Evolutionary conservation across 495 filamentous ascomycete genomes (phyloP), one percentile per base, ranked within the genome.

Genomic region (Penicillium turbatum): DNA sequence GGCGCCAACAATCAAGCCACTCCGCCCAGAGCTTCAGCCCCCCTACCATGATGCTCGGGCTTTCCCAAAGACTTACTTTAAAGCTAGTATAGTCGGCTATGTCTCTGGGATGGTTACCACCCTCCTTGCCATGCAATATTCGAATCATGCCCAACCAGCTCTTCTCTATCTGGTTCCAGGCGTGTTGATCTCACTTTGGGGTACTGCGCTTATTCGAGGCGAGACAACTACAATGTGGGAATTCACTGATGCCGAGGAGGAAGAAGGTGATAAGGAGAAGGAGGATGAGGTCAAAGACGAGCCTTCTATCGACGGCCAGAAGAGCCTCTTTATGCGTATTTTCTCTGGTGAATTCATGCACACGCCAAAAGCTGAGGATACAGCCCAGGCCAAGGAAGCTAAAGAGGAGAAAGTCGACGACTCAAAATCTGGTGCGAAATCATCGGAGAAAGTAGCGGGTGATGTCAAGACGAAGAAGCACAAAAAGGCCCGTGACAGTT

Each of bases 91-190:
- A 38, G 57, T 80, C 8, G 93, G 95, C 0, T 98, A 98, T 68
- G 52, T 87, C 1, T 15, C 84, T 13, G 91, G 89, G 3, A 90
- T 97, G 88, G 31, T 91, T 5, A 68, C 76, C 7, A 97, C 92
- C 1, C 65, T 97, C 27, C 72, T 76, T 1, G 86, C 90, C 31
- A 88, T 97, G 76, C 77, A 91, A 30, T 72, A 87, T 17, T 92
- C 78, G 51, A 77, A 84, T 31, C 90, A 93, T 56, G 88, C 87
- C 9, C 93, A 98, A 59, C 93, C 93, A 0, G 93, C 93, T 10
- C 78, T 98, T 36, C 73, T 98, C 7, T 98, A 98, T 62, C 82
- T 98, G 12, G 95, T 97, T 2, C 93, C 93, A 0, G 84, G 88
- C 2, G 91, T 97, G 3, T 65, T 96, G 10, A 73, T 76, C 10